Evolutionary conservation across 371 early-diverging fungal species (phyloP).

Genomic region (Capillidium heterosporum): DNA sequence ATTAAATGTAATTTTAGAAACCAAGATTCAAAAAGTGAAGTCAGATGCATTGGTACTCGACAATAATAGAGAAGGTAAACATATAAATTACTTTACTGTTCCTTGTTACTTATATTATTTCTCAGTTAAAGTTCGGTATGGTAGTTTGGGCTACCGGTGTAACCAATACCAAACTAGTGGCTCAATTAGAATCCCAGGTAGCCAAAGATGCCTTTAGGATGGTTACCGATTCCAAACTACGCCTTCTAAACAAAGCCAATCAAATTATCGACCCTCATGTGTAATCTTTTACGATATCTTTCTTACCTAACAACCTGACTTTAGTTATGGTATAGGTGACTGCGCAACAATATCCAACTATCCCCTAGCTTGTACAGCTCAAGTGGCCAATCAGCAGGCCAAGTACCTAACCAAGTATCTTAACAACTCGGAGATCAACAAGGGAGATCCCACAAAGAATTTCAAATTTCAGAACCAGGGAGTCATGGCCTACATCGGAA

Average conservation of each 20-base stretch:
- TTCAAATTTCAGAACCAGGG: conserved; percentile 30
- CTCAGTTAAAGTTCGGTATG: conserved; percentile 25
- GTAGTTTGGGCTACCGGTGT: conserved; percentile 61
- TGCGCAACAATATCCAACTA: conserved; percentile 46
- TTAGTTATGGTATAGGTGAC: conserved; percentile 58
- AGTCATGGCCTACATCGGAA: conserved; percentile 30
- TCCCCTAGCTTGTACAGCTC: conserved; percentile 57
- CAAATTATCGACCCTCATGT: conserved; percentile 13
- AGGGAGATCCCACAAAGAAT: conserved; percentile 12
- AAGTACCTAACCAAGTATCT: conserved; percentile 25
- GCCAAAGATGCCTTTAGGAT: conserved; percentile 23
- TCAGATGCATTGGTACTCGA: background rate
- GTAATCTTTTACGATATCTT: background rate
- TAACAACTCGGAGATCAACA: conserved; percentile 6
- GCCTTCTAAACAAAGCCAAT: conserved; percentile 29
- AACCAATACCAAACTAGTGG: conserved; percentile 36
- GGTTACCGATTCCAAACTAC: conserved; percentile 37
- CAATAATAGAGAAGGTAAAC: background rate
- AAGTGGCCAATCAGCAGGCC: conserved; percentile 69
- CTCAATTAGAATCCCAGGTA: conserved; percentile 19
- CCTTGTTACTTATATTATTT: too few species aligned
- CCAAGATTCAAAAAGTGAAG: background rate
- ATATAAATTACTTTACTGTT: background rate
- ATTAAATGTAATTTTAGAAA: background rate
- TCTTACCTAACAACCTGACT: conserved; percentile 3